A percentile compares a stretch with the other conserved stretches of the same genome.
Evolutionary conservation across 2,329 filamentous ascomycete genomes (phyloP).

Genomic region (Endocalyx cinctus): DNA sequence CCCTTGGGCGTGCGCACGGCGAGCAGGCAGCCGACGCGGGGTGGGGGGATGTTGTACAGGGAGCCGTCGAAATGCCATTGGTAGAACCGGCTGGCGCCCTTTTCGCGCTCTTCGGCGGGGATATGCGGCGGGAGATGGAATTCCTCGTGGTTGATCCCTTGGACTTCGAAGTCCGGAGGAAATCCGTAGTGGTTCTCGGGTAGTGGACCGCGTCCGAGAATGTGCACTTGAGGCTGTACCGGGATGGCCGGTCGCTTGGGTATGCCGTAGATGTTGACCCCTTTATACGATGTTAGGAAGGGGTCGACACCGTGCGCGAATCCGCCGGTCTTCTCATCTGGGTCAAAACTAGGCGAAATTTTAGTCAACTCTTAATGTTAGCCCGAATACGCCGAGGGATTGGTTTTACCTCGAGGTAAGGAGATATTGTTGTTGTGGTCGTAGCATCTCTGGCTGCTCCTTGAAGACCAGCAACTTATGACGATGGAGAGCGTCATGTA

Average conservation of each 20-base stretch:
- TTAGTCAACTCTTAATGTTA: background rate
- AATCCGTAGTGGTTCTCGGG: slow-evolving; percentile 30
- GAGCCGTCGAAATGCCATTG: slow-evolving; percentile 33
- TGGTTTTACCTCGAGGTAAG: slow-evolving; percentile 23
- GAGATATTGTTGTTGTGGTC: slow-evolving; percentile 29
- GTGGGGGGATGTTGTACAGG: slow-evolving; percentile 30
- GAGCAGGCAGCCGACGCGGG: slow-evolving; percentile 30
- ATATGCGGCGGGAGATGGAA: slow-evolving; percentile 35
- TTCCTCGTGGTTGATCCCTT: slow-evolving; percentile 31
- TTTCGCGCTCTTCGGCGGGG: slow-evolving; percentile 26
- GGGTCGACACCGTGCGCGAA: slow-evolving; percentile 34
- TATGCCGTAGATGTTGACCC: slow-evolving; percentile 31
- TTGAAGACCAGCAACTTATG: slow-evolving; percentile 34
- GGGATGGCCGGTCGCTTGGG: slow-evolving; percentile 28
- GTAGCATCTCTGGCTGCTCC: slow-evolving; percentile 30
- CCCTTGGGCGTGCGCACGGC: too few relatives aligned
- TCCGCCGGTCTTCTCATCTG: slow-evolving; percentile 28
- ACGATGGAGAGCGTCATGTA: slow-evolving; percentile 27
- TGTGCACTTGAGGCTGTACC: slow-evolving; percentile 32
- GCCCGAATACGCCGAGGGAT: too few relatives aligned
- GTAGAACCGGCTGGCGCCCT: slow-evolving; percentile 29
- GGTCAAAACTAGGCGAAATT: slow-evolving; percentile 24
- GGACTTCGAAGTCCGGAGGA: slow-evolving; percentile 32
- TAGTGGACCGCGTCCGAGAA: slow-evolving; percentile 30
- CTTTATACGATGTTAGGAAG: slow-evolving; percentile 26